Base-by-base conservation (phyloP, 306 rosid genomes). In the Cicer arietinum region DNA sequence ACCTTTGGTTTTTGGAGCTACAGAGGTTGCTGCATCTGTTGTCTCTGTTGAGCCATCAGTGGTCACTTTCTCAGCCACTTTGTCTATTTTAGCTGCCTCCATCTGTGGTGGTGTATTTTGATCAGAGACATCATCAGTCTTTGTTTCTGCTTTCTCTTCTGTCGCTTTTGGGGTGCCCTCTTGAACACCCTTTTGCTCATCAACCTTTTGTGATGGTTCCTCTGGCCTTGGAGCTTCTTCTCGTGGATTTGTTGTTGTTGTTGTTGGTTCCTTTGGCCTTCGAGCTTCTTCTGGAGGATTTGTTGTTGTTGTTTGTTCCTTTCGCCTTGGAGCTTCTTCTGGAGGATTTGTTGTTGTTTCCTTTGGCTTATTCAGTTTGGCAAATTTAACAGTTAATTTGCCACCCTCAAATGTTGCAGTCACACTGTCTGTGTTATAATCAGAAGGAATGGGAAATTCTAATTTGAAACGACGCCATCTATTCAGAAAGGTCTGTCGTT, bases 351-450 rank as follows among this genome's bases (percentile, higher is more conserved):
- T 64, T 41, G 50, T 41, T 77, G 79, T 17, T 58, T 77, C 79
- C 53, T 10, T 56, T 4, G 82, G 83, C 48, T 77, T 61, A 16
- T 3, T 53, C 4, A 41, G 13, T 60, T 84, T 74, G 1, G 89
- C 85, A 25, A 84, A 68, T 62, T 45, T 85, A 66, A 88, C 70
- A 8, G 77, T 13, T 13, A 91, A 81, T 7, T 25, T 25, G 44
- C 77, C 80, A 58, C 69, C 83, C 62, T 88, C 93, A 70, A 84
- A 88, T 39, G 77, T 87, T 7, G 96, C 97, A 10, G 58, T 53
- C 79, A 87, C 83, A 1, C 39, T 41, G 6, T 77, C 43, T 3
- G 66, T 13, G 74, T 87, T 82, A 46, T 86, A 84, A 61, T 83
- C 81, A 54, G 84, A 9, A 20, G 85, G 77, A 68, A 94, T 20